Evolutionary conservation across 2,329 filamentous ascomycete genomes (phyloP).

Genomic region (Pyrenochaeta sp.): DNA sequence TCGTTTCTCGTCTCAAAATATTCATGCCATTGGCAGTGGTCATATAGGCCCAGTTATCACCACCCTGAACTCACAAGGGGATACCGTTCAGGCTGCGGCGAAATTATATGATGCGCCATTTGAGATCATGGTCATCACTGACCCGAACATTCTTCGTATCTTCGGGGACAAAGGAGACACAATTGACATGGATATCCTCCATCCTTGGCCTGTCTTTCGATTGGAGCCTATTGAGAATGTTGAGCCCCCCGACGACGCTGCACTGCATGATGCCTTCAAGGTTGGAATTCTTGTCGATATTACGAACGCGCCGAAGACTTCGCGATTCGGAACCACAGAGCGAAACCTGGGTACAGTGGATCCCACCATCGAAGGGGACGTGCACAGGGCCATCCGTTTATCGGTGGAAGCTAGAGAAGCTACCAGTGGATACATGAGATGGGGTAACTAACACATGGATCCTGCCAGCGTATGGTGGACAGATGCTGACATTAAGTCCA

Average conservation of each 20-base stretch:
- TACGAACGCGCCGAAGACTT: neutral
- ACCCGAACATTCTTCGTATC: constrained; percentile 10
- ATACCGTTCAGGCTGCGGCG: constrained; percentile 8
- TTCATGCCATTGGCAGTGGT: constrained; percentile 12
- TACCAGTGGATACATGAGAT: neutral
- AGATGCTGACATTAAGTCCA: neutral
- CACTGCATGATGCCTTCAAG: neutral
- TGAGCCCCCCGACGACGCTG: neutral
- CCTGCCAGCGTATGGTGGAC: neutral
- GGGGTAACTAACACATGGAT: neutral
- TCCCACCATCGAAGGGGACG: neutral
- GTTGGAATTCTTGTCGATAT: constrained; percentile 1
- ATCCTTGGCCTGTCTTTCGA: constrained; percentile 10
- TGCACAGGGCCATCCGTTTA: neutral
- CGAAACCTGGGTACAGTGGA: neutral
- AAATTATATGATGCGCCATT: constrained; percentile 9
- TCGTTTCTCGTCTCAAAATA: constrained; percentile 7
- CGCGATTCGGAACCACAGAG: neutral
- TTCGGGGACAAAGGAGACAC: constrained; percentile 4
- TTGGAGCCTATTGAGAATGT: constrained; percentile 1
- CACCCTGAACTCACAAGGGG: neutral
- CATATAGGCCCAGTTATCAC: constrained; percentile 12
- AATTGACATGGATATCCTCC: constrained; percentile 7
- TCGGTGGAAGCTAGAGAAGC: neutral
- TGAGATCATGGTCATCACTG: constrained; percentile 14